Evolutionary conservation across 2,329 filamentous ascomycete species (phyloP), one percentile per base, ranked within the genome.

Genomic region (Rhynchosporium graminicola): DNA sequence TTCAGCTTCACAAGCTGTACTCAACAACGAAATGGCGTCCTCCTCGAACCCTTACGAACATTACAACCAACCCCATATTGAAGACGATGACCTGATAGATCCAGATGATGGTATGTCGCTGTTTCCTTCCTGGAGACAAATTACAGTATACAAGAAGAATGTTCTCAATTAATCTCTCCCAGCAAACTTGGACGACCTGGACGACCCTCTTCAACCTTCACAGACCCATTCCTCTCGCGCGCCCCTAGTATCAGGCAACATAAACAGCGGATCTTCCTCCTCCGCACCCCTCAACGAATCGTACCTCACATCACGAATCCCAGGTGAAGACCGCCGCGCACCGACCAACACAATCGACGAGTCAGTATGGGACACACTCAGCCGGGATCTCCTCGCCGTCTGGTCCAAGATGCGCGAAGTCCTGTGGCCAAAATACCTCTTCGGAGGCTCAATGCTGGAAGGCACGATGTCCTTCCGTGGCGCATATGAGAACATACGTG

Each of bases 401-500:
- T 98, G 95, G 94, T 90, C 91, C 78, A 99, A 99, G 83, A 92
- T 99, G 88, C 88, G 91, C 76, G 94, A 97, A 80, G 95, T 99
- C 45, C 85, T 99, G 64, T 99, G 92, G 78, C 95, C 95, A 20
- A 93, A 93, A 74, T 98, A 98, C 79, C 83, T 99, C 55, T 88
- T 99, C 29, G 85, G 84, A 42, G 86, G 86, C 36, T 85, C 83
- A 63, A 87, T 88, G 84, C 82, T 87, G 61, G 84, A 87, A 64
- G 76, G 75, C 47, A 77, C 85, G 80, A 54, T 80, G 4, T 78
- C 77, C 42, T 71, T 88, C 8, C 82, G 86, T 4, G 84, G 85
- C 64, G 84, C 84, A 0, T 88, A 87, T 73, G 83, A 84, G 26
- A 85, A 82, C 66, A 77, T 88, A 50, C 79, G 86, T 9, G 83